Evolutionary conservation across 805 yeast species (phyloP), one percentile per base, ranked within the genome.

Genomic region (Scheffersomyces coipomensis): DNA sequence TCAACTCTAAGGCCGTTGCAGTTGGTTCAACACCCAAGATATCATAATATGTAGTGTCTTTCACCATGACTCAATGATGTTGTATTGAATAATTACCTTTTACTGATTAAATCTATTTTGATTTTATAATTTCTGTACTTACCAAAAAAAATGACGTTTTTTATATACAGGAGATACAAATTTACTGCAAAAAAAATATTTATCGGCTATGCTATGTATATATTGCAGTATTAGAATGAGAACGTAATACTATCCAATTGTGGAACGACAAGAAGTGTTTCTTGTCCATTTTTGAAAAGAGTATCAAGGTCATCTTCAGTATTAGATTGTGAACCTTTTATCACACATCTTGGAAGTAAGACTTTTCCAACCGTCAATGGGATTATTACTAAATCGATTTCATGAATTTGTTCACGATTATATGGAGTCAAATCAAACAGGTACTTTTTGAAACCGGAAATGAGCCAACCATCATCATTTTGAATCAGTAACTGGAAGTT

Each of bases 41-140:
- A 48, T 93, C 99, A 62, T 93, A 93, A 63, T 91, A 93, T 9
- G 75, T 78, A 0, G 95, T 85, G 51, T 90, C 97, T 47, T 80
- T 85, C 13, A 84, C 95, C 95, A 88, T 87, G n/a, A n/a, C n/a
- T n/a, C n/a, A n/a, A n/a, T n/a, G n/a, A n/a, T n/a, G n/a, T n/a
- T n/a, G n/a, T n/a, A n/a, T n/a, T n/a, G n/a, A n/a, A n/a, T n/a
- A n/a, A n/a, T n/a, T n/a, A n/a, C n/a, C n/a, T n/a, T n/a, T n/a
- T n/a, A n/a, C n/a, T n/a, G n/a, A n/a, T n/a, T n/a, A n/a, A n/a
- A n/a, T n/a, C n/a, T n/a, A n/a, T n/a, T n/a, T n/a, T n/a, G n/a
- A n/a, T n/a, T n/a, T n/a, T n/a, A n/a, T n/a, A n/a, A n/a, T n/a
- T n/a, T n/a, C n/a, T n/a, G n/a, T n/a, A n/a, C n/a, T n/a, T n/a